Evolutionary conservation across 192 early-diverging fungal genomes (phyloP), one percentile per base, ranked within the genome.

Genomic region (Geranomyces variabilis): DNA sequence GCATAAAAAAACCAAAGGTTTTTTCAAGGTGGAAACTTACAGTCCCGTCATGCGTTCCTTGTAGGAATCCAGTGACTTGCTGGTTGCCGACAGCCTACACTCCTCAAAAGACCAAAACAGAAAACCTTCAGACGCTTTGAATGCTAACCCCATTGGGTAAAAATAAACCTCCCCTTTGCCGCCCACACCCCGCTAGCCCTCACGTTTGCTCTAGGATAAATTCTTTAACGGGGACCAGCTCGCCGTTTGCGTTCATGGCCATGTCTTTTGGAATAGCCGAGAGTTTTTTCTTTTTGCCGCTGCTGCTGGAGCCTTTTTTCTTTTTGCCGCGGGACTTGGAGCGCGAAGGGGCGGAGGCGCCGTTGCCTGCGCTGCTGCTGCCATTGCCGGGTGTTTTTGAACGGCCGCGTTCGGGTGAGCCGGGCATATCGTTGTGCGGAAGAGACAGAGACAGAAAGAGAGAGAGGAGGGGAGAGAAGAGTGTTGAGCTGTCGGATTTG

Each of bases 201-300:
- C 71, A 87, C 85, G 77, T 87, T 57, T 83, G 74, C 61, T 84
- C 81, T 36, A 87, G 47, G 1, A 79, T 71, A 75, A 73, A 84
- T 65, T 87, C 83, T 26, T 73, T 75, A 1, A 63, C 66, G 21
- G 83, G 46, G 21, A 87, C 81, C 21, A 81, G 67, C 64, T 87
- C 85, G 1, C 85, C 85, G 17, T 74, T 63, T 6, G 67, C 75
- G 70, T 87, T 87, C 56, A 72, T 64, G 9, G 84, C 71, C 78
- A 83, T 79, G 49, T 79, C 79, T 44, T 77, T 70, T 15, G 71
- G 76, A 2, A 73, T 59, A 12, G 71, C 69, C 1, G 44, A 19
- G 17, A 21, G 41, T 44, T 76, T 73, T 22, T 69, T 75, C 68
- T 76, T 80, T 48, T 72, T 66, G 13, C 55, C 63, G 36, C 36